Percentiles rank a stretch among this genome's conserved stretches.
Evolutionary conservation across 2,329 filamentous ascomycete species (phyloP).

Genomic region (Pezicula radicicola): DNA sequence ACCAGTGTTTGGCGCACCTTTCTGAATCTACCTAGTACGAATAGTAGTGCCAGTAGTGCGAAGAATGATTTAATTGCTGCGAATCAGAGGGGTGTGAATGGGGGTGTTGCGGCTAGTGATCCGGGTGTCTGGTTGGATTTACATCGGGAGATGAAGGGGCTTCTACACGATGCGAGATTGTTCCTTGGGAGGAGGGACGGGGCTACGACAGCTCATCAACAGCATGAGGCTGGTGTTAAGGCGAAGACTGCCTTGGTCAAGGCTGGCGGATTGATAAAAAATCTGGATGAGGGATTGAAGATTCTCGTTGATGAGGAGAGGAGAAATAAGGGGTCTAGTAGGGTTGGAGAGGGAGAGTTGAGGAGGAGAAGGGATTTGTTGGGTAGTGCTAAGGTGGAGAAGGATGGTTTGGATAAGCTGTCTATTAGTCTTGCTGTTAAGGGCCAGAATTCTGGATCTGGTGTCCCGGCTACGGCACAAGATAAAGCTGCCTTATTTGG

Average conservation of each 20-base stretch:
- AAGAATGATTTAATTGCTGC: constrained; percentile 25
- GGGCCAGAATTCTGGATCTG: constrained; percentile 26
- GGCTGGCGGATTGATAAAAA: constrained; percentile 60
- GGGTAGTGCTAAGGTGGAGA: constrained; percentile 66
- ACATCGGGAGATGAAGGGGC: constrained; percentile 69
- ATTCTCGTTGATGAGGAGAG: constrained; percentile 48
- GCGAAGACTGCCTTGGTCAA: constrained; percentile 73
- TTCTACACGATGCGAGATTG: constrained; percentile 64
- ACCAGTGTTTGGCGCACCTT: constrained; percentile 71
- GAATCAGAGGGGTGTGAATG: constrained; percentile 19
- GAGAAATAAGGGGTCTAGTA: constrained; percentile 19
- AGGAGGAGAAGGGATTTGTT: constrained; percentile 69
- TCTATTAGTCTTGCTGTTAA: constrained; percentile 56
- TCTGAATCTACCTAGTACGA: constrained; percentile 59
- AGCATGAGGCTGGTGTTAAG: constrained; percentile 66
- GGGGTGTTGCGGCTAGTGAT: constrained; percentile 22
- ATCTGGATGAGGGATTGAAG: constrained; percentile 63
- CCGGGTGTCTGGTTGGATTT: constrained; percentile 69
- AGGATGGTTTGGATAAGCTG: constrained; percentile 72
- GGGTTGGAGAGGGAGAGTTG: constrained; percentile 71
- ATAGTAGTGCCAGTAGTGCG: constrained; percentile 29
- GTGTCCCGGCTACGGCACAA: constrained; percentile 24
- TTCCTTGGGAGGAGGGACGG: constrained; percentile 67
- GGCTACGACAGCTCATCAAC: constrained; percentile 46
- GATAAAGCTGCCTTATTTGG: constrained; percentile 47